A percentile compares a stretch with the other conserved stretches of the same genome.
These are phyloP conservation scores for Oryza punctata DNA, from an alignment of 176 grass and related monocot genomes.

Conservation along the genomic window DNA sequence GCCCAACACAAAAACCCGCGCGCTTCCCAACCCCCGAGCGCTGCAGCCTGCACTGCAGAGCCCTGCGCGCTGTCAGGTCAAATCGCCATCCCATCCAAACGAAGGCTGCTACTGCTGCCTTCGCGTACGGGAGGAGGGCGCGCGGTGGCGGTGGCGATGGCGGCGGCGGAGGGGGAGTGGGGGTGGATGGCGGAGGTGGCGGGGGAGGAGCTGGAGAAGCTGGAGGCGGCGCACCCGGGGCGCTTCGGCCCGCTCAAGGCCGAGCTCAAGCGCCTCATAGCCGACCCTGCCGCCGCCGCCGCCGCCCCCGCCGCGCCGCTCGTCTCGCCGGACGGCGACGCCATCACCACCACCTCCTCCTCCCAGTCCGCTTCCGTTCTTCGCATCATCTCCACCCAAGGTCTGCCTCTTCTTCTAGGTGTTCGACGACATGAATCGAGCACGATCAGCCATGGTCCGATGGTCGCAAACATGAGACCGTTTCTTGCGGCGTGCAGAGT, in stretches of 20 bases:
- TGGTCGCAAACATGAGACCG: not conserved
- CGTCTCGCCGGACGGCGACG: not conserved
- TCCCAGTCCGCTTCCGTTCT: not conserved
- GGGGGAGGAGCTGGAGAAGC: slow-evolving; percentile 68
- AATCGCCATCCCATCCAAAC: no score
- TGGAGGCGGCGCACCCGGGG: slow-evolving; percentile 71
- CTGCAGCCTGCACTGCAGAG: no score
- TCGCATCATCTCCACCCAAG: slow-evolving; percentile 8
- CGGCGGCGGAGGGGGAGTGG: slow-evolving; percentile 30
- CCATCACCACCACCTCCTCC: not conserved
- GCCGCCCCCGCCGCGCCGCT: not conserved
- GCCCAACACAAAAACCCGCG: slow-evolving; percentile 15
- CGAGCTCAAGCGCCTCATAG: slow-evolving; percentile 72
- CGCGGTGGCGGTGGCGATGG: not conserved
- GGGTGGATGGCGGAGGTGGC: slow-evolving; percentile 74
- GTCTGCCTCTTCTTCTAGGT: not conserved
- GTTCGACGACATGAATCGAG: not conserved
- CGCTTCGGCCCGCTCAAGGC: slow-evolving; percentile 73
- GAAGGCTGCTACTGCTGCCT: no score
- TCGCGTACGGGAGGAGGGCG: not conserved
- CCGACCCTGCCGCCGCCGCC: slow-evolving; percentile 44
- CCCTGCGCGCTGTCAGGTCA: no score
- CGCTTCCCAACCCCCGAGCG: not conserved
- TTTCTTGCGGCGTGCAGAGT: slow-evolving; percentile 41
- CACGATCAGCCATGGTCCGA: not conserved